Base-by-base conservation (phyloP, 768 basidiomycete species). In the Mycena rebaudengoi region DNA sequence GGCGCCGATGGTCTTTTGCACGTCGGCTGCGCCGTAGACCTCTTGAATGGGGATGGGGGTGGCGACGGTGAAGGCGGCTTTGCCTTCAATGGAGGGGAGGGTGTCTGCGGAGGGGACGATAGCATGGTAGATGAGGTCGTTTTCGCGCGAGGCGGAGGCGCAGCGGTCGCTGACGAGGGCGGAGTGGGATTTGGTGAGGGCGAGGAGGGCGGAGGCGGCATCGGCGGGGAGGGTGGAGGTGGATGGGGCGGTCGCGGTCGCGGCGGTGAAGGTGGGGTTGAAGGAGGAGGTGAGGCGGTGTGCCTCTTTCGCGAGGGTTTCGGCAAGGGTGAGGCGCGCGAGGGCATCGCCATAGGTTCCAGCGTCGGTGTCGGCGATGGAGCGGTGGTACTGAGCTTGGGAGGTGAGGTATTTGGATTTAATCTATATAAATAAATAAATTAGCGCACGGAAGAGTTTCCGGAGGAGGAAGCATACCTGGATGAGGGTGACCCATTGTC, bases 41-140 rank as follows among this genome's bases (percentile, higher is more conserved):
- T 99, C 96, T 71, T 99, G 96, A 59, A 99, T 99, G 1, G 92
- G 86, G 53, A 98, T 91, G 0, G 95, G 89, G 0, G 88, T 89
- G 2, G 95, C 96, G 5, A 96, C 88, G 4, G 66, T 60, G 21
- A 68, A 54, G 1, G 82, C 77, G 0, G 91, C 83, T 75, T 95
- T 96, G 59, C 59, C 58, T 57, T 99, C 98, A 63, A 99, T 87
- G 10, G 78, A 72, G 0, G 96, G 88, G 1, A 99, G 84, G 0
- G 91, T 85, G 35, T 96, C 93, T 2, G 88, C 83, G 10, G 91
- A 79, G 7, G 95, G 94, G 0, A 95, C 78, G 58, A 96, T 85
- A 4, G 94, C 94, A 72, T 99, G 95, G 80, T 99, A 99, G 67
- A 99, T 97, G 52, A 99, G 87, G 73, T 99, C 97, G 75, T 99